phyloP scores from a whole-genome alignment of 2,329 filamentous ascomycete genomes.

The Claviceps sp. region DNA sequence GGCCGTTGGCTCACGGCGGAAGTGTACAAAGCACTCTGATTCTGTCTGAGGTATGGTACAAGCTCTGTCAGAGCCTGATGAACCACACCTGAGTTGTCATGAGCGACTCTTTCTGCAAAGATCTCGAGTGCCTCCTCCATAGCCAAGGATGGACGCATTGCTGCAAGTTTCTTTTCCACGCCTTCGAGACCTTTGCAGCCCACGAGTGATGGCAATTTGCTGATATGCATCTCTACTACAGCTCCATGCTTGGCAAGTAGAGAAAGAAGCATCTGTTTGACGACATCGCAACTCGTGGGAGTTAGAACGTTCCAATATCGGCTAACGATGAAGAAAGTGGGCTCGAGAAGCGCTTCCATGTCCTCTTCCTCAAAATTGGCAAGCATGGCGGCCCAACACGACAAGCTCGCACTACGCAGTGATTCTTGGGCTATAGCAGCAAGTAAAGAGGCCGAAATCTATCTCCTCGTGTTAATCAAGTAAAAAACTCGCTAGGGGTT shows the following conservation, averaged over 20 bases:
- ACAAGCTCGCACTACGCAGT: constrained; percentile 67
- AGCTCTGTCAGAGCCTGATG: constrained; percentile 71
- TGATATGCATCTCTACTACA: constrained; percentile 52
- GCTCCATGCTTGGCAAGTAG: constrained; percentile 50
- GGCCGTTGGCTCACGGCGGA: constrained; percentile 75
- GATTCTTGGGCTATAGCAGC: constrained; percentile 64
- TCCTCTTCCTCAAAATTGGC: constrained; percentile 64
- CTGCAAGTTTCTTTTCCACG: constrained; percentile 51
- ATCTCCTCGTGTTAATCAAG: constrained; percentile 4
- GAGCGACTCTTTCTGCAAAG: constrained; percentile 60
- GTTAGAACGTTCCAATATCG: constrained; percentile 65
- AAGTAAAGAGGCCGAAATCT: constrained; percentile 87
- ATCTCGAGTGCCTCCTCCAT: constrained; percentile 5
- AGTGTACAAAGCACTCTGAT: constrained; percentile 69
- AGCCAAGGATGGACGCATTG: constrained; percentile 38
- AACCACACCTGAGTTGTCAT: constrained; percentile 80
- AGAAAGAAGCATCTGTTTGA: constrained; percentile 48
- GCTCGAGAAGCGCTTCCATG: constrained; percentile 66
- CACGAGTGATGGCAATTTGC: constrained; percentile 65
- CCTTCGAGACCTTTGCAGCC: constrained; percentile 56
- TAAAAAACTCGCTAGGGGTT: background rate
- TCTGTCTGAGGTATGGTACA: constrained; percentile 52
- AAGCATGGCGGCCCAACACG: constrained; percentile 73
- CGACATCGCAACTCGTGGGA: constrained; percentile 42
- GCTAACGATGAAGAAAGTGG: constrained; percentile 77